Conservation (phyloP, 805 yeast genomes). For the Yarrowia sp. region DNA sequence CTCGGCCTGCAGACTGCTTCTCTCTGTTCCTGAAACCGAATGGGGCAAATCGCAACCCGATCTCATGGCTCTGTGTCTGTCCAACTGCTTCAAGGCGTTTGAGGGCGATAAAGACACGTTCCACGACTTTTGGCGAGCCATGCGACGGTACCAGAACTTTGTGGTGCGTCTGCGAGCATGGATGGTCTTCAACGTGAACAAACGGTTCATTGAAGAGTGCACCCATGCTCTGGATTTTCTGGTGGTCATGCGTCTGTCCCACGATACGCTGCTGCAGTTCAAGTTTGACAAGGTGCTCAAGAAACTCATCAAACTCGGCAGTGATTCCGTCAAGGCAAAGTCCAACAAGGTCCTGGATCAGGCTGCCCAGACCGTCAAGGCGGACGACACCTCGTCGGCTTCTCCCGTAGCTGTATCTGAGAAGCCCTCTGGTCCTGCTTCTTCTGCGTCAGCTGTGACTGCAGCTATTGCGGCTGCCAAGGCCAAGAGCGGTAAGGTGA, state of each 20-base stretch:
- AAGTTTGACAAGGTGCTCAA: constrained; percentile 38
- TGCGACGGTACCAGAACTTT: constrained; percentile 22
- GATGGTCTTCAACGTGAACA: constrained; percentile 39
- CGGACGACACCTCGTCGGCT: neutral
- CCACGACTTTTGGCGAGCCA: constrained; percentile 32
- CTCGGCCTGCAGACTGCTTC: constrained; percentile 16
- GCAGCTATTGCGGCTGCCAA: constrained; percentile 11
- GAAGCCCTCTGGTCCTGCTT: neutral
- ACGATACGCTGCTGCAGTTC: constrained; percentile 27
- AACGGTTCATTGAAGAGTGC: constrained; percentile 35
- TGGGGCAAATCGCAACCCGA: constrained; percentile 28
- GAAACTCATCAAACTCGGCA: constrained; percentile 27
- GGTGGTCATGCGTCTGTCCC: constrained; percentile 13
- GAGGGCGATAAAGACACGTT: neutral
- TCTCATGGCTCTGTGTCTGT: constrained; percentile 19
- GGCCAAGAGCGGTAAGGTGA: constrained; percentile 1
- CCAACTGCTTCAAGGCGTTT: neutral
- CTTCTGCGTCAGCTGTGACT: neutral
- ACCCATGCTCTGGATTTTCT: constrained; percentile 18
- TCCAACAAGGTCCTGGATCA: constrained; percentile 4
- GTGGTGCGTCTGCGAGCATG: constrained; percentile 26
- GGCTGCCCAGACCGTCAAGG: constrained; percentile 13
- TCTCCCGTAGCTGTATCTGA: neutral
- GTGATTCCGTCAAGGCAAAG: neutral
- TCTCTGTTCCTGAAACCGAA: constrained; percentile 4